Percentiles rank a stretch among this genome's conserved stretches.
Evolutionary conservation across 768 basidiomycete genomes (phyloP).

Genomic region (Leccinum uliginosum): DNA sequence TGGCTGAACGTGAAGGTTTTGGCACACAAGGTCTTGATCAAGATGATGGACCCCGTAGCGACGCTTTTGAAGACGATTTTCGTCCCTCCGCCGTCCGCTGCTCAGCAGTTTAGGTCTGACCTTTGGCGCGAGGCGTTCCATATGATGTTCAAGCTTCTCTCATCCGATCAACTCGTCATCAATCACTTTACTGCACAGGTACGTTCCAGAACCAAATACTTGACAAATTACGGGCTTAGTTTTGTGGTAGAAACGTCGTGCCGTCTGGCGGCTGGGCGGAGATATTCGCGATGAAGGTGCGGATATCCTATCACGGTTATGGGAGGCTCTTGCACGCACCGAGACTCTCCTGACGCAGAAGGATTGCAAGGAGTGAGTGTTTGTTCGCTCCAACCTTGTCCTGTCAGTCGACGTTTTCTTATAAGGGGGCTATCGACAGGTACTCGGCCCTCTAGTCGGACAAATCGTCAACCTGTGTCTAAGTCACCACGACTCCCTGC

Average conservation of each 20-base stretch:
- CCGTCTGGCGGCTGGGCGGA: slow-evolving; percentile 92
- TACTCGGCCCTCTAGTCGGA: slow-evolving; percentile 80
- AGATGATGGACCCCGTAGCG: slow-evolving; percentile 80
- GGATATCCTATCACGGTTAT: slow-evolving; percentile 68
- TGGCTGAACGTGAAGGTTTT: slow-evolving; percentile 93
- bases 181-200: slow-evolving; percentile 96
- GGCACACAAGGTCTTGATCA: slow-evolving; percentile 82
- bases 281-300: slow-evolving; percentile 94
- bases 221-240: slow-evolving; percentile 3
- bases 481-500: slow-evolving; percentile 90
- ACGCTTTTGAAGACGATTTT: slow-evolving; percentile 76
- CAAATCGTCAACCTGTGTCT: slow-evolving; percentile 89
- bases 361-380: slow-evolving; percentile 63
- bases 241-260: slow-evolving; percentile 73
- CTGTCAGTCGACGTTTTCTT: neutral
- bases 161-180: slow-evolving; percentile 88
- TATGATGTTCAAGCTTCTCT: slow-evolving; percentile 79
- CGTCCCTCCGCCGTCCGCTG: slow-evolving; percentile 62
- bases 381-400: neutral
- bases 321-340: slow-evolving; percentile 83
- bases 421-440: slow-evolving; percentile 79
- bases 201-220: slow-evolving; percentile 3
- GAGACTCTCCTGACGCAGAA: slow-evolving; percentile 47
- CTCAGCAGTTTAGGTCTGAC: slow-evolving; percentile 63
- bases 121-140: slow-evolving; percentile 82